Conservation (phyloP, 768 basidiomycete genomes). For the Pulveroboletus ravenelii region DNA sequence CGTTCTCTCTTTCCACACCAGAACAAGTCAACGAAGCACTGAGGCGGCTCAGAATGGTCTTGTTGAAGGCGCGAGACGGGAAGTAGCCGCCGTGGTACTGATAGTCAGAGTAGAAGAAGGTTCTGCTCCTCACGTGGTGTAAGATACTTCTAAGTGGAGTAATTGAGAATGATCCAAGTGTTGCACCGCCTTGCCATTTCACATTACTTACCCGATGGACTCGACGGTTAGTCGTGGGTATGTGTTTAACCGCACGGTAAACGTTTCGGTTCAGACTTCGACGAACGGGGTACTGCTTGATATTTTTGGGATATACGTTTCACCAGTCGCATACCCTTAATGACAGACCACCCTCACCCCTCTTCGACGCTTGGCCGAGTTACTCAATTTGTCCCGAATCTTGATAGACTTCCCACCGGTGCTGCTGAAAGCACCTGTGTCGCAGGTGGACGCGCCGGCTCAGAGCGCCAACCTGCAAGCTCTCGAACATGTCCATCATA, state of each 20-base stretch:
- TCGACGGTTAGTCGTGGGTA: not conserved
- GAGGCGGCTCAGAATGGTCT: conserved; percentile 47
- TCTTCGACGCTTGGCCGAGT: too few species aligned
- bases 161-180: not conserved
- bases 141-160: not conserved
- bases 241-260: not conserved
- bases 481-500: not conserved
- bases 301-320: not conserved
- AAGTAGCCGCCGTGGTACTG: conserved; percentile 1
- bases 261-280: not conserved
- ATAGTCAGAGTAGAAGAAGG: not conserved
- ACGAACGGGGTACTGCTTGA: not conserved
- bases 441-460: not conserved
- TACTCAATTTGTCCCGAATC: not conserved
- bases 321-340: not conserved
- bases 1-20: conserved; percentile 67
- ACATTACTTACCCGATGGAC: not conserved
- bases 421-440: not conserved
- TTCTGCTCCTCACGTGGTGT: conserved; percentile 3
- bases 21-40: conserved; percentile 74
- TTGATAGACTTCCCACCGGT: not conserved
- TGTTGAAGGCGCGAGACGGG: conserved; percentile 23
- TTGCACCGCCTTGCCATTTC: not conserved
- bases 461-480: not conserved
- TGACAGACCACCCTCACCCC: too few species aligned